A percentile compares a stretch with the other conserved stretches of the same genome.
These are phyloP conservation scores for Salix koriyanagi DNA, from an alignment of 345 rosid species.

Conservation along the genomic window DNA sequence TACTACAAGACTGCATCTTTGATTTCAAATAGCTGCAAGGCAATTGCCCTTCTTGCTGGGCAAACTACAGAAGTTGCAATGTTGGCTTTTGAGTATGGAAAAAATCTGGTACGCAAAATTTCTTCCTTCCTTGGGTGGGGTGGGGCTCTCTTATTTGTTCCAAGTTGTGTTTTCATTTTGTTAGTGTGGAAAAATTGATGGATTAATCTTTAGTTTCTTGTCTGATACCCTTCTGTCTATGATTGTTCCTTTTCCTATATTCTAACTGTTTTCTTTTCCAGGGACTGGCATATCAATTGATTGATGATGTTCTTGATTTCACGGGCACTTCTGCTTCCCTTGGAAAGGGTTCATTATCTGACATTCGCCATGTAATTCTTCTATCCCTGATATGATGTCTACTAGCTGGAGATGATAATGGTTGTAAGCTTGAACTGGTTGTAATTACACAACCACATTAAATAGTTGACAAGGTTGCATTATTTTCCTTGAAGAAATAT, in stretches of 20 bases:
- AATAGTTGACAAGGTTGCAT: not conserved
- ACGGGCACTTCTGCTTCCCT: conserved; percentile 91
- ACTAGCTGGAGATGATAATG: not conserved
- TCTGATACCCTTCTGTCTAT: not conserved
- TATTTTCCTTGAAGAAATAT: too few relatives aligned
- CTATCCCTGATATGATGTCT: conserved; percentile 13
- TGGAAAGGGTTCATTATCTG: conserved; percentile 88
- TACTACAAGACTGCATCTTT: conserved; percentile 88
- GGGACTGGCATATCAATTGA: conserved; percentile 92
- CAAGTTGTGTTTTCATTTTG: not conserved
- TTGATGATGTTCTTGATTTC: conserved; percentile 93
- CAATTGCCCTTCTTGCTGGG: conserved; percentile 85
- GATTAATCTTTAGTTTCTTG: not conserved
- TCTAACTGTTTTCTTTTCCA: conserved; percentile 23
- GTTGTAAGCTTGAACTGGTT: not conserved
- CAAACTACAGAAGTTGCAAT: conserved; percentile 82
- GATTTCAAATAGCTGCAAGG: conserved; percentile 89
- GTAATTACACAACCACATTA: not conserved
- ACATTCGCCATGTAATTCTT: conserved; percentile 66
- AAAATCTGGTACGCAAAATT: conserved; percentile 68
- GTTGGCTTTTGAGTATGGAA: conserved; percentile 87
- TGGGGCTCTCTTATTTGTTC: not conserved
- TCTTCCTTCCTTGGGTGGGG: not conserved
- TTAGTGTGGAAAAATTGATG: not conserved
- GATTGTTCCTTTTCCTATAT: not conserved